Evolutionary conservation across 2,329 filamentous ascomycete species (phyloP).

Genomic region (Simplicillium aogashimaense): DNA sequence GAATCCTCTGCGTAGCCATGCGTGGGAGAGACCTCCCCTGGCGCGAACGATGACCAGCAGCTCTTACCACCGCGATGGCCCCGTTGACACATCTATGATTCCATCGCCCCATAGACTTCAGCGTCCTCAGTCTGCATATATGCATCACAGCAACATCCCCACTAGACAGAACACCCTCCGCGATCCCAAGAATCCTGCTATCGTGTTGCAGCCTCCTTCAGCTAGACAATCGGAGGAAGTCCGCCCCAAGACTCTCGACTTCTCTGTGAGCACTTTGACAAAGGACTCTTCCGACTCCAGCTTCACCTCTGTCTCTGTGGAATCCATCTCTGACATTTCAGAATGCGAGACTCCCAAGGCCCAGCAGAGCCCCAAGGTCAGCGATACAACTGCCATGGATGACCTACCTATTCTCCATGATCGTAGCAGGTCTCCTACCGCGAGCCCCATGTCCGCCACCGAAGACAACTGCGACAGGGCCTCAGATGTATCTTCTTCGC

Average conservation of each 20-base stretch:
- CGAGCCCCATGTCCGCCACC: conserved; percentile 5
- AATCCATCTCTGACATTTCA: conserved; percentile 8
- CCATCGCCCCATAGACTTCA: conserved; percentile 2
- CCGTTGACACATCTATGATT: conserved; percentile 2
- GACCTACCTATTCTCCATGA: neutral
- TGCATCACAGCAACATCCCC: neutral
- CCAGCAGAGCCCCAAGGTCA: neutral
- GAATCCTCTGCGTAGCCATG: neutral
- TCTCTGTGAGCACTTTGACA: neutral
- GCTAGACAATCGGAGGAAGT: conserved; percentile 7
- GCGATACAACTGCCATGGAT: conserved; percentile 6
- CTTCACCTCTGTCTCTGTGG: conserved; percentile 16
- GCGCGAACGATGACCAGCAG: conserved; percentile 5
- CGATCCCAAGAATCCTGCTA: conserved; percentile 2
- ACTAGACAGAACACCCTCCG: neutral
- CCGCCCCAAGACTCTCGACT: conserved; percentile 7
- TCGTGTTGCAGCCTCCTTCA: conserved; percentile 6
- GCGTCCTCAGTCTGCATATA: neutral
- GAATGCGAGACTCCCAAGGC: neutral
- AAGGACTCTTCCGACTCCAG: conserved; percentile 12
- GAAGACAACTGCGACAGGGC: neutral
- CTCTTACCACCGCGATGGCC: neutral
- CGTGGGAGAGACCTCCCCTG: conserved; percentile 1
- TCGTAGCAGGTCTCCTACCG: conserved; percentile 8
- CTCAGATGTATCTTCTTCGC: conserved; percentile 16